Base-by-base conservation (phyloP, 2,329 filamentous ascomycete species). In the Monosporascus sp. region DNA sequence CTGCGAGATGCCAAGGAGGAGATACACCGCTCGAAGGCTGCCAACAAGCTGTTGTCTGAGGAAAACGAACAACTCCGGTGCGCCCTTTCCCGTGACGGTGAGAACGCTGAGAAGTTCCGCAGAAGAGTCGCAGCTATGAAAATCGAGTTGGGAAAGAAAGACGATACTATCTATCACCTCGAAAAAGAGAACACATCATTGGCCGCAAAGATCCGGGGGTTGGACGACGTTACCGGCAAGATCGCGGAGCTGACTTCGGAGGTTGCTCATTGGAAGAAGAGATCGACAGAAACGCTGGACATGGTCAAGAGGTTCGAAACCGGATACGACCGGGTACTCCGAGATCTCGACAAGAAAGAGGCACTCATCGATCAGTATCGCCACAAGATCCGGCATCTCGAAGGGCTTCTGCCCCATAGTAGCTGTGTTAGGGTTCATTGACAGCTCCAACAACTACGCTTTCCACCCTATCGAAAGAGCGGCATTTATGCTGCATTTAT, bases 41-140 rank as follows among this genome's bases (percentile, higher is more conserved):
- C 28, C 37, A 60, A 61, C 52, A 50, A 50, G 41, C 56, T 52
- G 14, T 55, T 66, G 1, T 26, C 44, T 7, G 53, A 31, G n/a
- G 55, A 62, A 38, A 17, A 58, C 48, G 49, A 59, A 8, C 45
- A 52, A 7, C 56, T 62, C 9, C 47, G 51, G 7, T 53, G 55
- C 1, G 53, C 53, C 37, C 41, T 45, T 37, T 50, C 55, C 2
- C 51, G 43, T 44, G 61, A 62, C 24, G 47, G 55, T 44, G 57
- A 61, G 14, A 52, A 51, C 17, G 20, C 46, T 17, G 57, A 58
- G 8, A 44, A 49, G 11, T 61, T 60, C 48, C 59, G 55, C 14
- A 56, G 60, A 3, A 51, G 59, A 9, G 50, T 63, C 11, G 51
- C 57, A 1, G 58, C 37, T 11, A 50, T 65, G n/a, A 50, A 55